Evolutionary conservation across 2,329 filamentous ascomycete species (phyloP).

Genomic region (Aspergillus sojae): DNA sequence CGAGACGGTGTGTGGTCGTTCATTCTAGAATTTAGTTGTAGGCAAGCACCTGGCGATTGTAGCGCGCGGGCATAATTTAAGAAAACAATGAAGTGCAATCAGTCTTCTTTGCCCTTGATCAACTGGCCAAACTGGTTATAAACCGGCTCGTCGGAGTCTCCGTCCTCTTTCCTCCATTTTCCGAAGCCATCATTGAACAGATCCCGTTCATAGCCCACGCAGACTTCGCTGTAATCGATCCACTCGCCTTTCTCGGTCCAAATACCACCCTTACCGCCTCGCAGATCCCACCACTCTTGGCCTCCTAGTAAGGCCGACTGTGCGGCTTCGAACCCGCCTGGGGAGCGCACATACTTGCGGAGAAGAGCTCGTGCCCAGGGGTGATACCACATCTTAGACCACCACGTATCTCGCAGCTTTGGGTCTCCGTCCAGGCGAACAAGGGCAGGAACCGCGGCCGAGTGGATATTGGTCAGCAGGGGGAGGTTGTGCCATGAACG

Average conservation of each 20-base stretch:
- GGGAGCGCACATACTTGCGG: conserved; percentile 51
- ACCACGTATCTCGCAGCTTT: conserved; percentile 38
- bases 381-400: conserved; percentile 54
- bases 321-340: conserved; percentile 46
- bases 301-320: conserved; percentile 50
- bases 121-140: conserved; percentile 44
- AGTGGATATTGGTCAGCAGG: conserved; percentile 52
- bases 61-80: not conserved
- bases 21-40: not conserved
- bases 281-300: conserved; percentile 51
- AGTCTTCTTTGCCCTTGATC: conserved; percentile 36
- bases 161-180: conserved; percentile 40
- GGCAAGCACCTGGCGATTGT: not conserved
- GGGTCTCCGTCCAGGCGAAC: conserved; percentile 45
- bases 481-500: conserved; percentile 47
- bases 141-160: conserved; percentile 34
- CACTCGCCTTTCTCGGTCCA: conserved; percentile 56
- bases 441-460: conserved; percentile 49
- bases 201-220: conserved; percentile 46
- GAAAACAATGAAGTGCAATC: not conserved
- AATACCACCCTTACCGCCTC: conserved; percentile 56
- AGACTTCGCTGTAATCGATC: conserved; percentile 54
- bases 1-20: not conserved
- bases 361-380: conserved; percentile 53
- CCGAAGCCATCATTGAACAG: conserved; percentile 54